These are phyloP conservation scores for Eucalyptus sp. DNA, from an alignment of 345 rosid species.

Conservation along the genomic window DNA sequence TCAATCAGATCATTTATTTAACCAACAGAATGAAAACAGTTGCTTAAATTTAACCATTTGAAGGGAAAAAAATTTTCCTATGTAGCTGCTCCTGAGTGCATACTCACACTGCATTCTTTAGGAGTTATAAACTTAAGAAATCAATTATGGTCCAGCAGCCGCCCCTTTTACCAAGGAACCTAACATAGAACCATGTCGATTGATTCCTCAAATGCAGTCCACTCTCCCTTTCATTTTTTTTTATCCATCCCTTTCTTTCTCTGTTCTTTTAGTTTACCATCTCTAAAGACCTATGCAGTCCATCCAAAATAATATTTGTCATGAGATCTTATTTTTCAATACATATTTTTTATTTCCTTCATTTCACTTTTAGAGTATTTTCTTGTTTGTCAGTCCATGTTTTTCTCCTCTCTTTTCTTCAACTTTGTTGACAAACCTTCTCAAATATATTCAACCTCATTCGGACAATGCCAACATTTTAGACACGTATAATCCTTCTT, in stretches of 20 bases:
- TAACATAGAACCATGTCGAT: neutral
- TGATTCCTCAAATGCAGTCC: neutral
- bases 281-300: neutral
- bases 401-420: neutral
- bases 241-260: neutral
- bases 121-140: neutral
- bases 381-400: neutral
- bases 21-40: neutral
- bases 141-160: neutral
- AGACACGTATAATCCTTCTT: neutral
- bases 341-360: neutral
- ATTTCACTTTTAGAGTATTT: neutral
- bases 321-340: neutral
- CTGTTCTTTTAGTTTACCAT: neutral
- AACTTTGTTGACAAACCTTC: neutral
- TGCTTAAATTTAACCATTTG: neutral
- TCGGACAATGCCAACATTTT: neutral
- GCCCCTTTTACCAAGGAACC: neutral
- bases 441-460: neutral
- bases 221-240: neutral
- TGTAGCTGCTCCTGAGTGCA: neutral
- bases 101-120: neutral
- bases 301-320: neutral
- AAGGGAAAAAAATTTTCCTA: neutral
- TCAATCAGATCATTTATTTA: neutral